Evolutionary conservation across 2,329 filamentous ascomycete species (phyloP).

Genomic region (Pyrenochaeta sp.): DNA sequence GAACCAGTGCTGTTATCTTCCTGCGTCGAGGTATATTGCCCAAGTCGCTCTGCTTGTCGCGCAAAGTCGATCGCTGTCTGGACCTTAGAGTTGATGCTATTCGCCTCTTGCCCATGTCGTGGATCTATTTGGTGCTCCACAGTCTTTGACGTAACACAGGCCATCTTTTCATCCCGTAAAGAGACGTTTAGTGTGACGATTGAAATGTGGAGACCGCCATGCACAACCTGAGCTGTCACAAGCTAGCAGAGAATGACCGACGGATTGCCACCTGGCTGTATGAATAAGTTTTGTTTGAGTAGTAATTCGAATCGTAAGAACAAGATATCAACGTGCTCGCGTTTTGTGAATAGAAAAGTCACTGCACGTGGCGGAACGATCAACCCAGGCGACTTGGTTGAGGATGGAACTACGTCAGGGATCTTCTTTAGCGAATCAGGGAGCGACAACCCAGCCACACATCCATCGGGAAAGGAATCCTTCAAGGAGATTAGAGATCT

Average conservation of each 20-base stretch:
- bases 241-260: neutral
- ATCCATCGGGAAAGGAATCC: too few species aligned
- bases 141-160: slow-evolving; percentile 21
- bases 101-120: slow-evolving; percentile 24
- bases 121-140: slow-evolving; percentile 19
- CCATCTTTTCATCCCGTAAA: slow-evolving; percentile 28
- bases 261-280: neutral
- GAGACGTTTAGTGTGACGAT: slow-evolving; percentile 19
- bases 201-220: slow-evolving; percentile 28
- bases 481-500: neutral
- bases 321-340: neutral
- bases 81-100: slow-evolving; percentile 39
- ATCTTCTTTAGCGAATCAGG: neutral
- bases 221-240: too few species aligned
- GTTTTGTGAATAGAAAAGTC: neutral
- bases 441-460: neutral
- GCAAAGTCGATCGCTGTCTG: slow-evolving; percentile 63
- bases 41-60: slow-evolving; percentile 63
- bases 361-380: neutral
- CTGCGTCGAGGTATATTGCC: slow-evolving; percentile 49
- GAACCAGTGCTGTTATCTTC: slow-evolving; percentile 53
- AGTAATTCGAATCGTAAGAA: neutral
- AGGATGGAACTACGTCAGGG: neutral
- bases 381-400: neutral
- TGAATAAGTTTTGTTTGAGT: neutral